These are phyloP conservation scores for Alopecurus myosuroides DNA, from an alignment of 176 grass and related monocot genomes.

Conservation along the genomic window DNA sequence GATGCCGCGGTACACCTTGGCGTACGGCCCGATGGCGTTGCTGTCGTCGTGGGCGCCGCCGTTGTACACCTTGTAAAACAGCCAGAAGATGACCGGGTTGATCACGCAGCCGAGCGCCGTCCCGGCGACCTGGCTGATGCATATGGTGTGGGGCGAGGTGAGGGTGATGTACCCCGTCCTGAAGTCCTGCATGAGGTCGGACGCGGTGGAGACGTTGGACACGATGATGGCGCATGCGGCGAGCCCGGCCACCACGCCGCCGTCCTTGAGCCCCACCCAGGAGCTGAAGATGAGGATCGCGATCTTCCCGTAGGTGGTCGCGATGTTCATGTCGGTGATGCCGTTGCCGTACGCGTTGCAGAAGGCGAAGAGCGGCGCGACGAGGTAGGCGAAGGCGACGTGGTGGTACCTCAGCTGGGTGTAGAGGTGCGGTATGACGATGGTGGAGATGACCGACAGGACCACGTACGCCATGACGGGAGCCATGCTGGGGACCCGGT, in stretches of 20 bases:
- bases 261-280: conserved; percentile 36
- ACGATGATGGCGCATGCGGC: conserved; percentile 30
- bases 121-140: conserved; percentile 45
- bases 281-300: conserved; percentile 35
- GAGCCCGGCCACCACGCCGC: conserved; percentile 54
- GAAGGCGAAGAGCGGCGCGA: conserved; percentile 49
- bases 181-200: conserved; percentile 50
- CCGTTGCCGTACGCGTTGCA: conserved; percentile 59
- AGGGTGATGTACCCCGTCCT: conserved; percentile 65
- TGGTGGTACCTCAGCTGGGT: conserved; percentile 40
- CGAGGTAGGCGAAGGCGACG: conserved; percentile 40
- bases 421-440: conserved; percentile 38
- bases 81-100: conserved; percentile 42
- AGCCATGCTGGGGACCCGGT: conserved; percentile 27
- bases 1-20: conserved; percentile 48
- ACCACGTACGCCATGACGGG: conserved; percentile 17
- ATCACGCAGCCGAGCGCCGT: conserved; percentile 56
- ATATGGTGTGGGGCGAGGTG: conserved; percentile 50
- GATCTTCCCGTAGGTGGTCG: conserved; percentile 40
- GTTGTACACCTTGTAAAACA: conserved; percentile 35
- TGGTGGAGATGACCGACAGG: conserved; percentile 24
- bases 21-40: conserved; percentile 18
- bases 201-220: conserved; percentile 39
- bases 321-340: conserved; percentile 46
- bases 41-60: background rate